Conservation (phyloP, 768 basidiomycete genomes). For the Leccinum longicurvipes region DNA sequence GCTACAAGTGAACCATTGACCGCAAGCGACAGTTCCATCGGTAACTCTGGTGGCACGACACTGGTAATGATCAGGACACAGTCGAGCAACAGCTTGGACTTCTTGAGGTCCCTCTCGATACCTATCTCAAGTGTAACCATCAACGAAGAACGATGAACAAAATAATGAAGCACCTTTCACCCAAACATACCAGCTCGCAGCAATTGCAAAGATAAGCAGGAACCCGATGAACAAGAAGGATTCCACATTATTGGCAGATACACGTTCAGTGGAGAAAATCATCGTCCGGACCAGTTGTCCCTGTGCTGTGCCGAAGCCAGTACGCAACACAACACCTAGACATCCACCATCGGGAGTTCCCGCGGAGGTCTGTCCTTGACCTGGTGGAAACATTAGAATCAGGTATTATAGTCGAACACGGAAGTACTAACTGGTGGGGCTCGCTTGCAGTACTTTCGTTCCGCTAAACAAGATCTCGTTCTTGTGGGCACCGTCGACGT, state of each 20-base stretch:
- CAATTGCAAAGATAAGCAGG: constrained; percentile 94
- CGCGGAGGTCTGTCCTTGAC: constrained; percentile 37
- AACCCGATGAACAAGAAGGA: constrained; percentile 98
- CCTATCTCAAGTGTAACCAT: constrained; percentile 42
- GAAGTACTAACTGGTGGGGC: constrained; percentile 35
- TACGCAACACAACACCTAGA: constrained; percentile 87
- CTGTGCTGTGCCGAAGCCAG: constrained; percentile 96
- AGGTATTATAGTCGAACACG: not conserved
- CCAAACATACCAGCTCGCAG: constrained; percentile 99
- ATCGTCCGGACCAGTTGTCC: constrained; percentile 97
- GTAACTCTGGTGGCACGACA: constrained; percentile 95
- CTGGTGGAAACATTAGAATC: constrained; percentile 8
- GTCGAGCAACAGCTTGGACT: constrained; percentile 91
- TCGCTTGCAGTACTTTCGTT: constrained; percentile 93
- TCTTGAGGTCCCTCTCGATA: constrained; percentile 88
- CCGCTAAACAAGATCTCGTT: constrained; percentile 91
- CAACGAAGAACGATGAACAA: not conserved
- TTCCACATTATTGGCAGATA: constrained; percentile 94
- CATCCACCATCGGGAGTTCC: constrained; percentile 90
- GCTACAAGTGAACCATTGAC: constrained; percentile 95
- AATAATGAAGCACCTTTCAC: constrained; percentile 64
- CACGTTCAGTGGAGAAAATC: constrained; percentile 97
- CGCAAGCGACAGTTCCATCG: constrained; percentile 95
- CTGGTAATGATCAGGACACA: constrained; percentile 96
- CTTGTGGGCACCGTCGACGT: constrained; percentile 84